These are phyloP conservation scores for Lepiota brunneoincarnata DNA, from an alignment of 768 basidiomycete genomes.

Conservation along the genomic window DNA sequence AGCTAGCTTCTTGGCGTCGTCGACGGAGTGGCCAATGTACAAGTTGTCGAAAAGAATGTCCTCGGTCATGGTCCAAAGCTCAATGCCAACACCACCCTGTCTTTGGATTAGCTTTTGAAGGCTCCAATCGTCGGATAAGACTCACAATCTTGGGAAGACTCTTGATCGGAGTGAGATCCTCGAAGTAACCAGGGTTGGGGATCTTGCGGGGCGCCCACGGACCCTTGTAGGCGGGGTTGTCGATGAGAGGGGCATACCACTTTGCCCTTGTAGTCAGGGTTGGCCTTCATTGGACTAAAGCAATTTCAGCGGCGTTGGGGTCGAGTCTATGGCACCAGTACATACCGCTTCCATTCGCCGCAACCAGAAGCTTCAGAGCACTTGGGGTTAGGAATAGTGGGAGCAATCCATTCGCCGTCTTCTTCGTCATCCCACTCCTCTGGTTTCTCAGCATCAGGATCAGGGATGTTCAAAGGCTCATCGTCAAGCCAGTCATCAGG, in stretches of 20 bases:
- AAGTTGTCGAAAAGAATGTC: constrained; percentile 93
- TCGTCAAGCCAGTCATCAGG: constrained; percentile 96
- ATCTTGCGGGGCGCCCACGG: constrained; percentile 92
- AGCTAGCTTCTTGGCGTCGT: constrained; percentile 82
- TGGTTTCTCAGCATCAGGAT: constrained; percentile 93
- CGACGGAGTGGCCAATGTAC: constrained; percentile 87
- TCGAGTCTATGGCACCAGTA: neutral
- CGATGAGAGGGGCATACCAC: constrained; percentile 94
- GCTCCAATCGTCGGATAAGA: constrained; percentile 4
- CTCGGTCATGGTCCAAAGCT: constrained; percentile 99
- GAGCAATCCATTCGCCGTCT: constrained; percentile 97
- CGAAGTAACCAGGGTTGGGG: constrained; percentile 86
- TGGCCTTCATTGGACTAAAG: constrained; percentile 76
- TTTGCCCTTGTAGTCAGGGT: constrained; percentile 97
- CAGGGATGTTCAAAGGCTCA: constrained; percentile 76
- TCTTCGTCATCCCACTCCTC: constrained; percentile 99
- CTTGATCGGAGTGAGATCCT: constrained; percentile 82
- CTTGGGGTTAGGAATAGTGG: constrained; percentile 85
- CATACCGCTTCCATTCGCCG: constrained; percentile 87
- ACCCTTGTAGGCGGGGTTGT: constrained; percentile 98
- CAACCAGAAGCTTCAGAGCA: constrained; percentile 91
- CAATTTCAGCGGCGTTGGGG: neutral
- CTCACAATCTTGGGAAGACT: constrained; percentile 81
- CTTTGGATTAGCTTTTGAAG: constrained; percentile 7
- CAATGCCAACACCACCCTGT: constrained; percentile 92